These are phyloP conservation scores for Hippophae tibetana DNA, from an alignment of 306 rosid species.

Conservation along the genomic window DNA sequence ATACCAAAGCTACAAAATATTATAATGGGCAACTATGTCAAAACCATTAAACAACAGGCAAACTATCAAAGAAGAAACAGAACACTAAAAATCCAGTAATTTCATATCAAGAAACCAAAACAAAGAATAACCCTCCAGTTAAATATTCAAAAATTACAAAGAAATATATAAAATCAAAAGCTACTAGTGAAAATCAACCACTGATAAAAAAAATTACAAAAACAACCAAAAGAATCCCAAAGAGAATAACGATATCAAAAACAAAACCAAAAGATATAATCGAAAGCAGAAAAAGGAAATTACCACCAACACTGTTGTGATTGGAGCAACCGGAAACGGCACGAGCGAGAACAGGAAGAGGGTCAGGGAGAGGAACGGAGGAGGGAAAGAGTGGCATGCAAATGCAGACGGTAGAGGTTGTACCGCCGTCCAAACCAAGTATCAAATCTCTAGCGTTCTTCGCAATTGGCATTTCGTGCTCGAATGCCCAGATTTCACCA, in stretches of 20 bases:
- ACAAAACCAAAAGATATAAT: background rate
- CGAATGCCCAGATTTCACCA: too few species aligned
- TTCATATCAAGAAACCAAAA: too few species aligned
- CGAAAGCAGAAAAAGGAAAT: background rate
- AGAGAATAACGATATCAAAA: background rate
- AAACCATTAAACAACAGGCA: too few species aligned
- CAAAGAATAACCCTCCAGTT: too few species aligned
- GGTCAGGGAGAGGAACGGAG: slow-evolving; percentile 33
- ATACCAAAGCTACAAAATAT: too few species aligned
- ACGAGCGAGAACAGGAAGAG: slow-evolving; percentile 60
- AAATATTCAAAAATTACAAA: too few species aligned
- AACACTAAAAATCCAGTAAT: too few species aligned
- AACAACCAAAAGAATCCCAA: background rate
- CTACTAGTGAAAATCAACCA: background rate
- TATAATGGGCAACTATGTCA: too few species aligned
- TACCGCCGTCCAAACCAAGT: slow-evolving; percentile 75
- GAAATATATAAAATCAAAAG: background rate
- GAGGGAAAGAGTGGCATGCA: slow-evolving; percentile 43
- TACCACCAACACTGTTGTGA: slow-evolving; percentile 81
- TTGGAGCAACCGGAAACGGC: slow-evolving; percentile 80
- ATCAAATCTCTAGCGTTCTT: too few species aligned
- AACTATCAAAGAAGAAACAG: too few species aligned
- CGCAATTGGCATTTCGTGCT: too few species aligned
- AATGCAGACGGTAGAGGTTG: slow-evolving; percentile 74
- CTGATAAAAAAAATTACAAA: background rate